phyloP scores from a whole-genome alignment of 495 filamentous ascomycete genomes.

The Hypoxylon fuscum region DNA sequence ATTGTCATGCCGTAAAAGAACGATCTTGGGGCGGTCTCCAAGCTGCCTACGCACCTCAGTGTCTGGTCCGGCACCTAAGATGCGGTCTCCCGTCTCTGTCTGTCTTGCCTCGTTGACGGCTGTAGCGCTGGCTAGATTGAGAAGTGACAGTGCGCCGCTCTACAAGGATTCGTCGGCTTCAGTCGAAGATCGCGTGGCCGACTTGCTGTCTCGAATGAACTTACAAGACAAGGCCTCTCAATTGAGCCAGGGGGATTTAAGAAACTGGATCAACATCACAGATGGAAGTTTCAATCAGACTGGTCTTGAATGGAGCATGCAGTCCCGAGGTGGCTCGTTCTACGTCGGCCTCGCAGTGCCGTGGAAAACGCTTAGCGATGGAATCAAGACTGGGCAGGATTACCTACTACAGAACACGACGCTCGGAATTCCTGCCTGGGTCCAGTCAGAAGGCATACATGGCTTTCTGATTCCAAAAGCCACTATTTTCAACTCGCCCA shows the following conservation, averaged over 20 bases:
- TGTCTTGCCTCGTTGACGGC: slow-evolving; percentile 12
- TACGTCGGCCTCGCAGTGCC: slow-evolving; percentile 73
- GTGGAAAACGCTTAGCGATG: slow-evolving; percentile 68
- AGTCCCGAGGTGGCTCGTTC: slow-evolving; percentile 68
- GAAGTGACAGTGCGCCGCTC: slow-evolving; percentile 31
- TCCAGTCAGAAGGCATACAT: slow-evolving; percentile 77
- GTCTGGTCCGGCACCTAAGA: slow-evolving; percentile 5
- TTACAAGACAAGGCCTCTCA: slow-evolving; percentile 74
- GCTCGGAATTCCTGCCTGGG: slow-evolving; percentile 73
- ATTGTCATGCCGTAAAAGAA: background rate
- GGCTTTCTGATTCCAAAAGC: slow-evolving; percentile 75
- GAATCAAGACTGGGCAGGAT: slow-evolving; percentile 69
- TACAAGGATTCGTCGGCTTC: slow-evolving; percentile 71
- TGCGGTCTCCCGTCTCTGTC: slow-evolving; percentile 5
- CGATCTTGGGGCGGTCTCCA: background rate
- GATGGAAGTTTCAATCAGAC: slow-evolving; percentile 68
- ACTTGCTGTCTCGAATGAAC: slow-evolving; percentile 74
- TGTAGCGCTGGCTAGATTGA: slow-evolving; percentile 10
- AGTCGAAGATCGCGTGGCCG: slow-evolving; percentile 68
- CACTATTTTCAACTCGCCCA: slow-evolving; percentile 79
- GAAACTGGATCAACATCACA: slow-evolving; percentile 72
- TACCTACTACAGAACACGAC: slow-evolving; percentile 70
- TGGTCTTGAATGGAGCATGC: slow-evolving; percentile 71
- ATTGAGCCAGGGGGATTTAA: slow-evolving; percentile 73
- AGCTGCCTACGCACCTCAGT: background rate